A percentile compares a stretch with the other conserved stretches of the same genome.
Conservation (phyloP, 495 filamentous ascomycete species). For the Neurospora discreta region DNA sequence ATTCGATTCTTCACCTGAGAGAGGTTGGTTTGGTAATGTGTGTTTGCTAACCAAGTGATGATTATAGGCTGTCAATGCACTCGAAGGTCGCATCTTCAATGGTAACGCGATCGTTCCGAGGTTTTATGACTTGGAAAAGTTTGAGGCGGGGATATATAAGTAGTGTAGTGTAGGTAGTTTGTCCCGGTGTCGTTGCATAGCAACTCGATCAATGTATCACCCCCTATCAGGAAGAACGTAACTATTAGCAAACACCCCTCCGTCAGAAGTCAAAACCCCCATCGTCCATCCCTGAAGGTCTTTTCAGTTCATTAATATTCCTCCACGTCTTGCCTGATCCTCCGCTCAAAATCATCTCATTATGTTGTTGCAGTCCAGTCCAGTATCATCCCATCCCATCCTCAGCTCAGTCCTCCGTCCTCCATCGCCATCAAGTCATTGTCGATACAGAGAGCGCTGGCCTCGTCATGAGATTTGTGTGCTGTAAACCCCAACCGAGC, state of each 20-base stretch:
- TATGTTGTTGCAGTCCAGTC: background rate
- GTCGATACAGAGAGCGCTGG: background rate
- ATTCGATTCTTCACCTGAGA: too few relatives aligned
- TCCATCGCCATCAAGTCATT: background rate
- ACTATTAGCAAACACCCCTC: too few relatives aligned
- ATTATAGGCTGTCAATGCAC: conserved; percentile 69
- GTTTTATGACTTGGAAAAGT: conserved; percentile 73
- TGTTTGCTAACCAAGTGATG: background rate
- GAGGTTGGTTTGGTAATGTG: too few relatives aligned
- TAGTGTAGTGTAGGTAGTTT: conserved; percentile 4
- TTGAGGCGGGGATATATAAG: conserved; percentile 59
- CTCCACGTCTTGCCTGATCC: background rate
- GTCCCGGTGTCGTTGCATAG: background rate
- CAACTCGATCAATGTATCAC: background rate
- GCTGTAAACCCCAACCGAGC: background rate
- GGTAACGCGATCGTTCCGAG: conserved; percentile 67
- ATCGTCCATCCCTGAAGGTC: background rate
- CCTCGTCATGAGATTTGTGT: too few relatives aligned
- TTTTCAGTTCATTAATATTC: background rate
- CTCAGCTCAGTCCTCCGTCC: background rate
- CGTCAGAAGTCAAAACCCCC: background rate
- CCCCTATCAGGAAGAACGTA: too few relatives aligned
- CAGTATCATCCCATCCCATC: background rate
- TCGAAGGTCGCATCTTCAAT: conserved; percentile 75
- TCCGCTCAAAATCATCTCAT: background rate